Conservation (phyloP, 495 filamentous ascomycete genomes). For the Terfezia boudieri region DNA sequence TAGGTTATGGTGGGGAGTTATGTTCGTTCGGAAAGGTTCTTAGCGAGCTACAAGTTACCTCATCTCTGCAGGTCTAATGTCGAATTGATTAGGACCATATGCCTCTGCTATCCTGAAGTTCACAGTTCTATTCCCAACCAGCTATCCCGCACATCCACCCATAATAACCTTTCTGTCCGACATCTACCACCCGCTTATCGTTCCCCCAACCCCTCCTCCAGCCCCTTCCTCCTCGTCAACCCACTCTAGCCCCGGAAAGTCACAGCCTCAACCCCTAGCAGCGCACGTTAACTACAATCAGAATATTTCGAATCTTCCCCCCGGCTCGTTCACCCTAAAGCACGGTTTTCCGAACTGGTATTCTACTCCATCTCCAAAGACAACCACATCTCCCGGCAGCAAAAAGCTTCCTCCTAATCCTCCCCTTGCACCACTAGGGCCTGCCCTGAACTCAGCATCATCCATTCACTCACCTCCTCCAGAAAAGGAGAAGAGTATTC, state of each 20-base stretch:
- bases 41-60: background rate
- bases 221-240: background rate
- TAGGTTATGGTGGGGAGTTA: conserved; percentile 62
- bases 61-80: background rate
- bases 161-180: conserved; percentile 72
- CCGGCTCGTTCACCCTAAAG: conserved; percentile 66
- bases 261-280: background rate
- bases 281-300: background rate
- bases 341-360: conserved; percentile 88
- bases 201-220: conserved; percentile 39
- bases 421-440: background rate
- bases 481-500: conserved; percentile 24
- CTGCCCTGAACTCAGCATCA: conserved; percentile 13
- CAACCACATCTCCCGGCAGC: conserved; percentile 11
- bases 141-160: conserved; percentile 59
- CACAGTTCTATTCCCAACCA: conserved; percentile 62
- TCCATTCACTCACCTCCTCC: conserved; percentile 1
- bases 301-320: conserved; percentile 24
- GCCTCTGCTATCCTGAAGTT: conserved; percentile 72
- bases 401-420: conserved; percentile 10
- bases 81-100: conserved; percentile 48
- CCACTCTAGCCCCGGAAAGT: conserved; percentile 27
- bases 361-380: conserved; percentile 11
- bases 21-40: conserved; percentile 74
- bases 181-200: conserved; percentile 83